These are phyloP conservation scores for Carex parvula DNA, from an alignment of 176 grass and related monocot genomes.

Conservation along the genomic window DNA sequence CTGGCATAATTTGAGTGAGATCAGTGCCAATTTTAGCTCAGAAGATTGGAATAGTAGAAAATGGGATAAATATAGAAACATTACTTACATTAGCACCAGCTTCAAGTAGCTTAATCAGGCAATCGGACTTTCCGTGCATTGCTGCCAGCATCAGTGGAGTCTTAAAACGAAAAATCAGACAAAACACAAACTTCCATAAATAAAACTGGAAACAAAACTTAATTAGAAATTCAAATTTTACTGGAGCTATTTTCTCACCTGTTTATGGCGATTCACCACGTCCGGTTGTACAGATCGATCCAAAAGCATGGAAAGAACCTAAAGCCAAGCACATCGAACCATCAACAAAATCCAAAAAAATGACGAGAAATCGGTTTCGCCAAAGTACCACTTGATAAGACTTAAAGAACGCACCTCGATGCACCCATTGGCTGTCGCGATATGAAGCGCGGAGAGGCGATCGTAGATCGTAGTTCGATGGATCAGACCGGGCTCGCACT, in stretches of 20 bases:
- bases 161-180: conserved; percentile 36
- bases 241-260: conserved; percentile 44
- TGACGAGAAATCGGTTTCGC: background rate
- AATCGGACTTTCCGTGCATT: conserved; percentile 94
- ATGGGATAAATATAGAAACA: background rate
- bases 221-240: background rate
- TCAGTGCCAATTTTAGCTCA: background rate
- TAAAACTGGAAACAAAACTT: background rate
- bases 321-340: background rate
- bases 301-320: conserved; percentile 81
- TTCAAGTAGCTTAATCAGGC: conserved; percentile 73
- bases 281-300: conserved; percentile 72
- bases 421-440: conserved; percentile 84
- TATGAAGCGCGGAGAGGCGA: conserved; percentile 87
- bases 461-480: conserved; percentile 80
- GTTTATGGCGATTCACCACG: conserved; percentile 77
- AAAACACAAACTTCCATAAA: conserved; percentile 14
- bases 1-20: conserved; percentile 33
- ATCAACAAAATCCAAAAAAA: background rate
- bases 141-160: conserved; percentile 95
- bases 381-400: background rate
- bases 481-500: conserved; percentile 46
- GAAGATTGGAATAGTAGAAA: background rate
- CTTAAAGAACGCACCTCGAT: conserved; percentile 41
- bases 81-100: conserved; percentile 82